Evolutionary conservation across 1,284 basidiomycete species (phyloP).

Genomic region (Trametes versicolor): DNA sequence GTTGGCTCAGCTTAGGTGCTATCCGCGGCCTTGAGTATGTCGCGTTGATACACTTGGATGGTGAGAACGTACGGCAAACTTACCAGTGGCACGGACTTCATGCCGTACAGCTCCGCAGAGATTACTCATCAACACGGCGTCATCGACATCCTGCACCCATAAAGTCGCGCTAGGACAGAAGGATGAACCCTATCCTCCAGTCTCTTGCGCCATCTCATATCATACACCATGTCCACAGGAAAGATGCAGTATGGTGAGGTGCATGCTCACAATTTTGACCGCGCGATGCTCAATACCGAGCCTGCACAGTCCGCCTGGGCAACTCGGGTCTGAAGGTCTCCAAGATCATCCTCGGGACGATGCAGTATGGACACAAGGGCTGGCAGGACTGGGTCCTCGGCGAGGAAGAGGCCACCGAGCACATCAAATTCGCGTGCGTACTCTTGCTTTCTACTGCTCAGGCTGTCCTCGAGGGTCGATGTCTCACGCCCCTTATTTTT

Average conservation of each 20-base stretch:
- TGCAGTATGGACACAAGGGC: conserved; percentile 47
- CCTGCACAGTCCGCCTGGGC: conserved; percentile 51
- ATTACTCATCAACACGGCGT: neutral
- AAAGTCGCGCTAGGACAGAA: neutral
- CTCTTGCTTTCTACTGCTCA: too few species aligned
- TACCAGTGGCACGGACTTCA: neutral
- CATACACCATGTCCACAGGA: neutral
- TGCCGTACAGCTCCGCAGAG: too few species aligned
- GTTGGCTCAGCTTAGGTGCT: neutral
- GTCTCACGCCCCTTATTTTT: too few species aligned
- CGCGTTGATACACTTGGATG: neutral
- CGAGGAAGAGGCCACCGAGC: conserved; percentile 45
- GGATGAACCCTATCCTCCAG: neutral
- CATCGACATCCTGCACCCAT: neutral
- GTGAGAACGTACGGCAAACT: neutral
- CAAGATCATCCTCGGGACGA: conserved; percentile 49
- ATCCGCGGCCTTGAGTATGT: neutral
- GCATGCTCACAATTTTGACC: too few species aligned
- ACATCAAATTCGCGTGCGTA: conserved; percentile 50
- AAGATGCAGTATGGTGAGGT: neutral
- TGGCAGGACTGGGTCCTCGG: conserved; percentile 50
- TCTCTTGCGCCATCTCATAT: neutral
- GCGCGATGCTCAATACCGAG: too few species aligned
- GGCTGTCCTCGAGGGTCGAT: too few species aligned
- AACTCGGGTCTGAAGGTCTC: conserved; percentile 54